Evolutionary conservation across 306 rosid species (phyloP).

Genomic region (Cercis canadensis): DNA sequence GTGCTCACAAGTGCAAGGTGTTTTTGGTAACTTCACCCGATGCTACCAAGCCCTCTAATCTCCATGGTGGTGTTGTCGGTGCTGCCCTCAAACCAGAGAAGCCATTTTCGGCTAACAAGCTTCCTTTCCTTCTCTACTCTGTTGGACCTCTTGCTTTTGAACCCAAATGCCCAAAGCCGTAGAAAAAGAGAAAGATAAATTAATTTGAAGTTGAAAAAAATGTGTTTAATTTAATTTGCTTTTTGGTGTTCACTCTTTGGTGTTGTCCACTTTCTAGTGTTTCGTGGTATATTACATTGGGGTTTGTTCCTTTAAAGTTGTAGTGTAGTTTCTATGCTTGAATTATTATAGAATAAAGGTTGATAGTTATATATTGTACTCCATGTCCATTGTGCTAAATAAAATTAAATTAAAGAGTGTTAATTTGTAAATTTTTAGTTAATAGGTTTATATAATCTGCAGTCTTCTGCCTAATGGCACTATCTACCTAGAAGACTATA

Average conservation of each 20-base stretch:
- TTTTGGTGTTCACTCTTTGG: too few relatives aligned
- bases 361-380: conserved; percentile 5
- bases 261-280: conserved; percentile 17
- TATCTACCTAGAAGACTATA: too few relatives aligned
- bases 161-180: conserved; percentile 55
- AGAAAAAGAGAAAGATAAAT: background rate
- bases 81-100: conserved; percentile 55
- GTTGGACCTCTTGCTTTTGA: conserved; percentile 86
- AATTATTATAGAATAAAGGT: conserved; percentile 25
- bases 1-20: conserved; percentile 68
- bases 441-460: too few relatives aligned
- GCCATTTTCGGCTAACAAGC: conserved; percentile 45
- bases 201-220: background rate
- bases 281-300: background rate
- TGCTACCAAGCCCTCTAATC: conserved; percentile 49
- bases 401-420: too few relatives aligned
- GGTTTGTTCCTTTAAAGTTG: background rate
- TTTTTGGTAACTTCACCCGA: conserved; percentile 56
- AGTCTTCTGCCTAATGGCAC: too few relatives aligned
- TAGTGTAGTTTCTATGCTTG: conserved; percentile 3
- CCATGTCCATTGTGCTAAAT: background rate
- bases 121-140: conserved; percentile 60
- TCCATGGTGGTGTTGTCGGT: conserved; percentile 69
- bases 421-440: too few relatives aligned
- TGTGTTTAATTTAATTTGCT: background rate